These are phyloP conservation scores for Alternaria arborescens DNA, from an alignment of 2,329 filamentous ascomycete species.

Conservation along the genomic window DNA sequence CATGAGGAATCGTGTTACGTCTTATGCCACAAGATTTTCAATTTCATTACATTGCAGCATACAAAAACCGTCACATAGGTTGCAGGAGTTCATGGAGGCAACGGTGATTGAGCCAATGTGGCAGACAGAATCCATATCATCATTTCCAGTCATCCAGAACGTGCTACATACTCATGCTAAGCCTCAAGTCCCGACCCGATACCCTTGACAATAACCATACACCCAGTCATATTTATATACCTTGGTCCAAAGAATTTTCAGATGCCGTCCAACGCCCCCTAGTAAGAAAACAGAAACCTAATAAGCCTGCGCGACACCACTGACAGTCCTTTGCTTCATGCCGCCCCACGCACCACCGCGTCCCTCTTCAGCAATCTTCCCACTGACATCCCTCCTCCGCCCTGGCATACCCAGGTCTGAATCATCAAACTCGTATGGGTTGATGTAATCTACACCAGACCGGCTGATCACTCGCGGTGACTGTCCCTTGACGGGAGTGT, in stretches of 20 bases:
- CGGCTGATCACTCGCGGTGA: slow-evolving; percentile 58
- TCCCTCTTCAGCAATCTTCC: slow-evolving; percentile 77
- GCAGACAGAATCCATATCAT: slow-evolving; percentile 1
- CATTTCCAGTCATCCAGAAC: slow-evolving; percentile 2
- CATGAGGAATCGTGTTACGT: background rate
- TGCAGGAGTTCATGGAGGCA: background rate
- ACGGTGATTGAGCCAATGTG: background rate
- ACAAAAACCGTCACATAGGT: background rate
- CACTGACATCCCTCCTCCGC: slow-evolving; percentile 67
- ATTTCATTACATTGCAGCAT: background rate
- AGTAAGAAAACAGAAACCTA: background rate
- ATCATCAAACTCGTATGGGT: slow-evolving; percentile 44
- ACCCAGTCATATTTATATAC: background rate
- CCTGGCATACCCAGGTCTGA: slow-evolving; percentile 43
- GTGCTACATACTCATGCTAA: slow-evolving; percentile 1
- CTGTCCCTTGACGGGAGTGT: slow-evolving; percentile 38
- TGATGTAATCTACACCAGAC: slow-evolving; percentile 57
- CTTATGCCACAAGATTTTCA: background rate
- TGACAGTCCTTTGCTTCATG: slow-evolving; percentile 53
- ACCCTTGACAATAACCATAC: background rate
- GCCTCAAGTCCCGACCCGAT: background rate
- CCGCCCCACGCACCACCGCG: slow-evolving; percentile 53
- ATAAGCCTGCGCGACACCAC: slow-evolving; percentile 41
- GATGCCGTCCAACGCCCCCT: background rate
- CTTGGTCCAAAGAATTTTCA: background rate